phyloP scores from a whole-genome alignment of 352 stramenopile genomes.

The Pelagophyceae sp. region DNA sequence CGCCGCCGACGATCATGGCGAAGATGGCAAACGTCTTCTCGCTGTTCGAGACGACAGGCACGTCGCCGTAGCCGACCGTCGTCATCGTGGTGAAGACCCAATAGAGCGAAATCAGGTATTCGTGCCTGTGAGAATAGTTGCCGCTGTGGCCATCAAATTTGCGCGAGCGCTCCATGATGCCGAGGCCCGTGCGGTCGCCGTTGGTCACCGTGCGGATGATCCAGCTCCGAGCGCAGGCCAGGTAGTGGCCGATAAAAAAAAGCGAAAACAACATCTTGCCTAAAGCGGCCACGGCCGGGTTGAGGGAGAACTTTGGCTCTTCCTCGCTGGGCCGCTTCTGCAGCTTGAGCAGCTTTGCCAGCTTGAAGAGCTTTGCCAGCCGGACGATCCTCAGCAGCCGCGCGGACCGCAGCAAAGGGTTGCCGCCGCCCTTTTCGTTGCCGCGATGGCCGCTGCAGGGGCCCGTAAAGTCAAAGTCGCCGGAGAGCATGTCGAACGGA shows the following conservation, averaged over 20 bases:
- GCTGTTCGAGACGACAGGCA: constrained; percentile 17
- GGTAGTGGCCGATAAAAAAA: constrained; percentile 22
- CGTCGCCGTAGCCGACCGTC: constrained; percentile 60
- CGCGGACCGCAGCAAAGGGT: constrained; percentile 13
- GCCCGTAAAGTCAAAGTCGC: constrained; percentile 15
- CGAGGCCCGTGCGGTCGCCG: background rate
- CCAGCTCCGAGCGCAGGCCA: constrained; percentile 17
- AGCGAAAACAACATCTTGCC: constrained; percentile 13
- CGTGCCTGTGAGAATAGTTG: constrained; percentile 32
- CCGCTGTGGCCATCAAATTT: background rate
- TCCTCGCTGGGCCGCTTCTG: background rate
- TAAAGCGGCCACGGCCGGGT: constrained; percentile 7
- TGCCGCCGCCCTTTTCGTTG: background rate
- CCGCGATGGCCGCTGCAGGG: background rate
- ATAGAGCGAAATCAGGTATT: constrained; percentile 67
- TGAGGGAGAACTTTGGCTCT: background rate
- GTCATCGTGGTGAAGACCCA: constrained; percentile 80
- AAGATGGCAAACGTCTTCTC: constrained; percentile 29
- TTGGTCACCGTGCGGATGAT: background rate
- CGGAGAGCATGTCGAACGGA: constrained; percentile 18
- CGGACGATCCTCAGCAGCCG: constrained; percentile 25
- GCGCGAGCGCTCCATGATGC: background rate
- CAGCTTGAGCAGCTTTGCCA: constrained; percentile 16
- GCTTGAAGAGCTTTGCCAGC: constrained; percentile 28
- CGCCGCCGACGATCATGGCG: constrained; percentile 50